A percentile compares a stretch with the other conserved stretches of the same genome.
These are phyloP conservation scores for Talaromyces trachyspermus DNA, from an alignment of 495 filamentous ascomycete genomes.

Conservation along the genomic window DNA sequence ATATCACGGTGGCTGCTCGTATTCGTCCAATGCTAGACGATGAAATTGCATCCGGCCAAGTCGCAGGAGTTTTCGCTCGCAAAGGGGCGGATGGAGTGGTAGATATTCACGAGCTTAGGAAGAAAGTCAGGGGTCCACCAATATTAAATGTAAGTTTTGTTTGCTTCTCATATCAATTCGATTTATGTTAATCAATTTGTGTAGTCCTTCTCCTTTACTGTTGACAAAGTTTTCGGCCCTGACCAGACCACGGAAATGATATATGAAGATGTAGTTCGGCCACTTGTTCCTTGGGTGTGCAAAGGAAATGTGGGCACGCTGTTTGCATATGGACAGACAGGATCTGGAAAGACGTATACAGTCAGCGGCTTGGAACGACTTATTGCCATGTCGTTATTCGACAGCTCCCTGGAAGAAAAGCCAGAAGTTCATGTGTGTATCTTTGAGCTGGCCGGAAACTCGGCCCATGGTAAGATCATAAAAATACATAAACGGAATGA, in stretches of 20 bases:
- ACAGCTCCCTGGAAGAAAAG: slow-evolving; percentile 14
- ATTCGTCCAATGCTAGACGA: background rate
- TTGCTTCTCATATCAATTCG: background rate
- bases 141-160: background rate
- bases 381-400: slow-evolving; percentile 20
- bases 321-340: slow-evolving; percentile 42
- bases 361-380: slow-evolving; percentile 21
- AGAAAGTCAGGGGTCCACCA: background rate
- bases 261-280: slow-evolving; percentile 17
- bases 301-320: slow-evolving; percentile 25
- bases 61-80: background rate
- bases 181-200: background rate
- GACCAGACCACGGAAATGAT: slow-evolving; percentile 15
- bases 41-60: background rate
- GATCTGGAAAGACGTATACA: slow-evolving; percentile 41
- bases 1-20: slow-evolving; percentile 12
- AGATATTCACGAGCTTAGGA: background rate
- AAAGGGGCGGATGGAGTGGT: background rate
- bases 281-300: slow-evolving; percentile 23
- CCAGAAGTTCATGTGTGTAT: slow-evolving; percentile 21
- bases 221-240: slow-evolving; percentile 14
- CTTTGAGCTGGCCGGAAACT: slow-evolving; percentile 25
- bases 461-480: too few relatives aligned
- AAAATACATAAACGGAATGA: too few relatives aligned
- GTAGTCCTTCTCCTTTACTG: slow-evolving; percentile 10